Evolutionary conservation across 768 basidiomycete species (phyloP), one percentile per base, ranked within the genome.

Genomic region (Lyophyllum decastes): DNA sequence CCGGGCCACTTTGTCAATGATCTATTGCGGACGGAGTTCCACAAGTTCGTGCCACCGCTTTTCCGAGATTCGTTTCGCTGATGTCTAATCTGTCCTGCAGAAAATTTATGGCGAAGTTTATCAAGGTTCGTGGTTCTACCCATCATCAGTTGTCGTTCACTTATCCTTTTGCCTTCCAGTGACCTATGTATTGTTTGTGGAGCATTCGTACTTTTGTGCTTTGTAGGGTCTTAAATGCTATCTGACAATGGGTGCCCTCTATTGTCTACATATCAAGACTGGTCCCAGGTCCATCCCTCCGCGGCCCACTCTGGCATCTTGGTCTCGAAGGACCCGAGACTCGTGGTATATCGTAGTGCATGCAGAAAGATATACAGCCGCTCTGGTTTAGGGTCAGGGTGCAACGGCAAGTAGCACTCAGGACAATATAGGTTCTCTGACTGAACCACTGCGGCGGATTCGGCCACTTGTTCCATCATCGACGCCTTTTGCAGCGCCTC

Each of bases 331-430:
- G 81, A 74, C n/a, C 94, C 94, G 44, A 94, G 76, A 60, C 84
- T 86, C 12, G 89, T 89, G 49, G 87, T 90, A 72, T 95, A 98
- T 64, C 83, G 82, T 67, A 91, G 72, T 25, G 97, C 95, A 66
- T 99, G 97, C 67, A 99, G 74, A 74, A 95, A 99, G 63, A 99
- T 98, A 73, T 94, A 98, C 55, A 98, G 77, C 59, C 86, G 86
- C 70, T 95, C 93, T 2, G 95, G 95, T 66, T 84, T 86, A 1
- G 96, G 97, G 72, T 99, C 97, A 11, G 94, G 93, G 56, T 95
- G 88, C 24, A 98, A 74, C 16, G 97, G 97, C 46, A 97, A 78
- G 71, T 91, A 98, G 70, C 96, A 99, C 68, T 94, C 92, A 1
- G 83, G 78, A 70, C 96, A 99, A 73, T 93, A 97, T 19, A 81